Evolutionary conservation across 352 stramenopile species (phyloP).

Genomic region (Phytophthora meadii): DNA sequence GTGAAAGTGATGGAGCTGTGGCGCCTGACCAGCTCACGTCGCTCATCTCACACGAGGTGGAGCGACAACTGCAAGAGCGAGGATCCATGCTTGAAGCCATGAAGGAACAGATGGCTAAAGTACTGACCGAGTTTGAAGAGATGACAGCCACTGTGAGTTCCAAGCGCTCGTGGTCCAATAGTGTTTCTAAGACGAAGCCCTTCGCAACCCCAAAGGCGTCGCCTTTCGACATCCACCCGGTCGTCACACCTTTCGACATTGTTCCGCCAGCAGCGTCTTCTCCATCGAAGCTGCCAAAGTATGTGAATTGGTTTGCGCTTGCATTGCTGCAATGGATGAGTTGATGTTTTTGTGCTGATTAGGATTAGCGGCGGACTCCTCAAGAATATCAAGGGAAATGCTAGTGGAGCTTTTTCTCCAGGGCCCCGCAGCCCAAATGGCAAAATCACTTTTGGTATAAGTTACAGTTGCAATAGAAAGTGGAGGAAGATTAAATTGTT

Average conservation of each 20-base stretch:
- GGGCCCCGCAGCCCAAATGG: conserved; percentile 55
- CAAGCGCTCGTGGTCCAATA: conserved; percentile 79
- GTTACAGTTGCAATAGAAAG: too few relatives aligned
- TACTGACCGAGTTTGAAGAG: conserved; percentile 77
- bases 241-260: conserved; percentile 44
- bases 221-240: conserved; percentile 35
- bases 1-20: conserved; percentile 34
- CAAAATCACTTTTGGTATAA: conserved; percentile 70
- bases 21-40: conserved; percentile 64
- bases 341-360: neutral
- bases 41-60: conserved; percentile 69
- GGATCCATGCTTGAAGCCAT: conserved; percentile 60
- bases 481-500: neutral
- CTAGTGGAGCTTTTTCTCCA: conserved; percentile 25
- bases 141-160: conserved; percentile 56
- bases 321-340: too few relatives aligned
- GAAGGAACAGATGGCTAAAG: conserved; percentile 73
- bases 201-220: conserved; percentile 20
- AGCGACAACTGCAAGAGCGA: conserved; percentile 61
- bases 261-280: conserved; percentile 21
- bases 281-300: conserved; percentile 60
- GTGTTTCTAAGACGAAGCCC: conserved; percentile 44
- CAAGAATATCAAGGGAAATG: conserved; percentile 45
- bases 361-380: conserved; percentile 35
- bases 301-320: neutral